Base-by-base conservation (phyloP, 2,329 filamentous ascomycete genomes). In the Aureobasidium mangrovei region DNA sequence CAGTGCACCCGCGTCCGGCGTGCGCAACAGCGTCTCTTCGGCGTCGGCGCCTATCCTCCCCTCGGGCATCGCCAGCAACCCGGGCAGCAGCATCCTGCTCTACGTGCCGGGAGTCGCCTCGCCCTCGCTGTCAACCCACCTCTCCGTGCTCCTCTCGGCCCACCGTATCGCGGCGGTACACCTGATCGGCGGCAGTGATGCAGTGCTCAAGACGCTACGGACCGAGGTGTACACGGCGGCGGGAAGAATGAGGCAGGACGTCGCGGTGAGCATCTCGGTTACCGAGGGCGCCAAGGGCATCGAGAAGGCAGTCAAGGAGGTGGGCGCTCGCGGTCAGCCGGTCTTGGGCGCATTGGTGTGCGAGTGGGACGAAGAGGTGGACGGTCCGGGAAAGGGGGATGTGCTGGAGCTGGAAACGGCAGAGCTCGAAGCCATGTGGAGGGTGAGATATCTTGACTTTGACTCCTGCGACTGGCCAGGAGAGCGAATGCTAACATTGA, bases 151-250 rank as follows among this genome's bases (percentile, higher is more conserved):
- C 7, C 27, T 55, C 4, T 49, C 43, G 9, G 26, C 36, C 9
- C 45, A 51, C 2, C 35, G 32, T 26, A 33, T 55, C 24, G 40
- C 26, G 9, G 54, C 40, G 10, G 47, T 53, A 10, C 36, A 36
- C 24, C 33, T 56, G 36, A 40, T 56, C 10, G 54, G 39, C 9
- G 31, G 29, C 10, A 42, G 31, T 18, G 54, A 52, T 38, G 40
- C 41, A 7, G 40, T 56, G 2, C 46, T 53, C 40, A 56, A 53
- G 35, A 32, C 38, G 7, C 35, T 44, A 12, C 39, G 47, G 10
- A 56, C 48, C 39, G 47, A 56, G 26, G 5, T 53, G 9, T 56
- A 56, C 26, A 56, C 47, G 4, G 46, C 42, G 33, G 54, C 47
- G n/a, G 54, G 54, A 10, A 45, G 35, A 3, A 40, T 53, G 41